phyloP scores from a whole-genome alignment of 2,329 filamentous ascomycete genomes.

The Aspergillus puulaauensis region DNA sequence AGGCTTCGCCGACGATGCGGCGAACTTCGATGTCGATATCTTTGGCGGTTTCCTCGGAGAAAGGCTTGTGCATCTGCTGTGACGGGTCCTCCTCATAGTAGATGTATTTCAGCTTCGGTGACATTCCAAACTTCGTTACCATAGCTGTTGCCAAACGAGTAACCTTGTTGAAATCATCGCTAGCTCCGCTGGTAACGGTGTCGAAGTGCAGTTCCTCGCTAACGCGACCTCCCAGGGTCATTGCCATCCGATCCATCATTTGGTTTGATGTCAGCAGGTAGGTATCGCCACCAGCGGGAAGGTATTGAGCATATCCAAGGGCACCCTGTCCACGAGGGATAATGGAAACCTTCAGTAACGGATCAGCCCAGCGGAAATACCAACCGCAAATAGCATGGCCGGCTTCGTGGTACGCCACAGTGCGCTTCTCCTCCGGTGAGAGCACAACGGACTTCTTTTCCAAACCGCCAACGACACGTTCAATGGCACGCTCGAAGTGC shows the following conservation, averaged over 20 bases:
- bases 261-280: constrained; percentile 96
- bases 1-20: constrained; percentile 87
- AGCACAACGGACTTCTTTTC: constrained; percentile 97
- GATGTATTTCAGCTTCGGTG: constrained; percentile 85
- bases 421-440: constrained; percentile 88
- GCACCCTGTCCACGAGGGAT: constrained; percentile 94
- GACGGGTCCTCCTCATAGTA: constrained; percentile 78
- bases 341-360: constrained; percentile 96
- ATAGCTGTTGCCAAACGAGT: constrained; percentile 93
- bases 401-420: constrained; percentile 96
- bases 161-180: constrained; percentile 98
- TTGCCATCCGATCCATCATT: constrained; percentile 99
- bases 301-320: constrained; percentile 93
- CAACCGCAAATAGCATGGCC: constrained; percentile 98
- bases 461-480: constrained; percentile 91
- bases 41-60: constrained; percentile 89
- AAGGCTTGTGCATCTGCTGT: constrained; percentile 86
- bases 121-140: constrained; percentile 99
- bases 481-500: constrained; percentile 96
- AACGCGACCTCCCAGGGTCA: constrained; percentile 94
- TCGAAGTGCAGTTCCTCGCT: constrained; percentile 97
- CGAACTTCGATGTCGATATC: constrained; percentile 90
- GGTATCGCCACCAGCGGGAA: constrained; percentile 78
- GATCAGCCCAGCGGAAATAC: constrained; percentile 96
- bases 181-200: constrained; percentile 90